Evolutionary conservation across 1,284 basidiomycete species (phyloP).

Genomic region (Pseudozyma pruni): DNA sequence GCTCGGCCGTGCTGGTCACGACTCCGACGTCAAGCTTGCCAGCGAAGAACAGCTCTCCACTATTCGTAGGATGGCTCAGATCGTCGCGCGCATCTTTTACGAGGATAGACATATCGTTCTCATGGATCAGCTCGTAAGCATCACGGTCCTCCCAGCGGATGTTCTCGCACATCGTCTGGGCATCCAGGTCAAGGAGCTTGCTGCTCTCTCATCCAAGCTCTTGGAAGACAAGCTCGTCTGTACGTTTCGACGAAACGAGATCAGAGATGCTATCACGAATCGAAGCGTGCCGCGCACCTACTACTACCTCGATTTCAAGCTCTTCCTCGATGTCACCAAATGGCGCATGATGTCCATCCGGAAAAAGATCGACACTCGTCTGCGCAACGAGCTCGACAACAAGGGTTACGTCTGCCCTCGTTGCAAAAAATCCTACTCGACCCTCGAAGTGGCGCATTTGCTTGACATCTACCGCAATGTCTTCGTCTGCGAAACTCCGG

Average conservation of each 20-base stretch:
- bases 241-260: conserved; percentile 67
- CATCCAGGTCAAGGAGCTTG: conserved; percentile 89
- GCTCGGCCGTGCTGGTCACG: conserved; percentile 35
- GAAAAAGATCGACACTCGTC: conserved; percentile 78
- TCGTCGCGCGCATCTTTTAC: conserved; percentile 92
- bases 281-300: conserved; percentile 71
- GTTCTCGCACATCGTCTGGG: conserved; percentile 88
- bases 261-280: conserved; percentile 49
- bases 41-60: conserved; percentile 57
- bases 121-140: conserved; percentile 88
- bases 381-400: conserved; percentile 76
- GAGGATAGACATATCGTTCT: conserved; percentile 90
- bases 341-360: conserved; percentile 97
- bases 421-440: conserved; percentile 84
- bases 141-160: conserved; percentile 90
- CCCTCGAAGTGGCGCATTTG: conserved; percentile 84
- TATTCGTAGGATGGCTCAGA: conserved; percentile 77
- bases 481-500: conserved; percentile 65
- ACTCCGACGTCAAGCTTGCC: conserved; percentile 47
- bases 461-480: conserved; percentile 74
- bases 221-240: conserved; percentile 79
- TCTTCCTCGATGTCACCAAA: conserved; percentile 96
- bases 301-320: conserved; percentile 95
- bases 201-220: conserved; percentile 87
- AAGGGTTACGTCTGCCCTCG: conserved; percentile 94